Evolutionary conservation across 1,139 yeast genomes (phyloP), one percentile per base, ranked within the genome.

Genomic region (Lizanozyma gosingica): DNA sequence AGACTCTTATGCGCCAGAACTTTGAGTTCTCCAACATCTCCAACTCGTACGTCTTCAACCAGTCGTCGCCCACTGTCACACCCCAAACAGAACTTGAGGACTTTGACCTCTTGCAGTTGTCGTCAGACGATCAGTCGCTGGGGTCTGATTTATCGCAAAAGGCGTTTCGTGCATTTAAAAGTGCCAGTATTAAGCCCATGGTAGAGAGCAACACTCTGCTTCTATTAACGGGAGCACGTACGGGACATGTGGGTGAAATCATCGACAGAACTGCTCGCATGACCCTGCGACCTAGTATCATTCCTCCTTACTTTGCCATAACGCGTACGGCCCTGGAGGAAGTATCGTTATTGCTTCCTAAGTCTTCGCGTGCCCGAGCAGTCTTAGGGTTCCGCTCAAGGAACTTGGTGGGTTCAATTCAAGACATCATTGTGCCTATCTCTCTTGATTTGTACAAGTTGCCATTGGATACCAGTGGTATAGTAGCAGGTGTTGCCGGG

Each of bases 391-490:
- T 71, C 48, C 57, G 56, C 17, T 57, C 71, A 1, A 65, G 64
- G 38, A 56, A 61, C 35, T 64, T 75, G 34, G 68, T 78, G 36
- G 86, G 86, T 1, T 76, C 83, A 2, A 62, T 72, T 15, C 74
- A 72, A 45, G 86, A 80, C 51, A 62, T 65, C 34, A 67, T 79
- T 38, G 64, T 73, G n/a, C 85, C 86, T 0, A 65, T 80, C 3
- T 62, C 71, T 1, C 69, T 80, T 34, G 81, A 80, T 51, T 66
- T 80, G 43, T 62, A 71, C n/a, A 59, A 59, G 22, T 56, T 80
- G 33, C 85, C 85, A 0, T 60, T 77, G 36, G 80, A 79, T 52
- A 67, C 79, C 4, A 78, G 82, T 6, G 86, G 86, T 39, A 78
- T 80, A 41, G 85, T 80, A 1, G 79, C 84, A 0, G 84, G 85